Percentiles rank a stretch among this genome's conserved stretches.
phyloP scores from a whole-genome alignment of 768 basidiomycete genomes.

The Kwoniella heveanensis region DNA sequence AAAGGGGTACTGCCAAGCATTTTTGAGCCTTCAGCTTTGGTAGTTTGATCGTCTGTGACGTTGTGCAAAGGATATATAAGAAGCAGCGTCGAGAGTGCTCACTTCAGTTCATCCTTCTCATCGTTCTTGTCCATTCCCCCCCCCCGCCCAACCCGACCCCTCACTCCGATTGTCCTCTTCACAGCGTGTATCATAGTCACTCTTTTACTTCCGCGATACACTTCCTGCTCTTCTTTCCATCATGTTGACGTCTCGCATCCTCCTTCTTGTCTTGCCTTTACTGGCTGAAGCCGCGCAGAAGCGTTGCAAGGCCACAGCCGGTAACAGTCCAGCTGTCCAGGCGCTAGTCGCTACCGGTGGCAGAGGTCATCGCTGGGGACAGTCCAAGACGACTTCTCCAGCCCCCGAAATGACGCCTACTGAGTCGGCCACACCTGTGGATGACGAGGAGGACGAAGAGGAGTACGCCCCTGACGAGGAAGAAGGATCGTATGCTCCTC shows the following conservation, averaged over 20 bases:
- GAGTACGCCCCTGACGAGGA: not conserved
- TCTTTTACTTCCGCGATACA: conserved; percentile 5
- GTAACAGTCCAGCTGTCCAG: not conserved
- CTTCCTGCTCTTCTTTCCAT: not conserved
- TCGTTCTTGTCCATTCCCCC: too few relatives aligned
- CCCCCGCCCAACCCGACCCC: too few relatives aligned
- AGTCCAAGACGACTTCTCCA: not conserved
- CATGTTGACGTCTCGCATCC: not conserved
- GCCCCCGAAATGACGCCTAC: not conserved
- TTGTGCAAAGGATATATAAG: too few relatives aligned
- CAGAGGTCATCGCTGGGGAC: conserved; percentile 11
- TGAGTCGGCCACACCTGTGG: not conserved
- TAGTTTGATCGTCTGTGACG: too few relatives aligned
- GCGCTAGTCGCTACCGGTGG: conserved; percentile 17
- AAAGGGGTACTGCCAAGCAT: conserved; percentile 1
- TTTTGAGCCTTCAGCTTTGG: not conserved
- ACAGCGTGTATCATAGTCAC: too few relatives aligned
- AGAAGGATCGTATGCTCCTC: not conserved
- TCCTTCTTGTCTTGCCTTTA: conserved; percentile 9
- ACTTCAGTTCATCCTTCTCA: not conserved
- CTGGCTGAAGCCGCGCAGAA: conserved; percentile 5
- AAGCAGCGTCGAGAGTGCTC: too few relatives aligned
- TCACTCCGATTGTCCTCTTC: too few relatives aligned
- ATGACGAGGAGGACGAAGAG: not conserved
- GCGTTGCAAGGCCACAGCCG: conserved; percentile 3